Conservation (phyloP, 2,329 filamentous ascomycete species). For the Xylogone sp. region DNA sequence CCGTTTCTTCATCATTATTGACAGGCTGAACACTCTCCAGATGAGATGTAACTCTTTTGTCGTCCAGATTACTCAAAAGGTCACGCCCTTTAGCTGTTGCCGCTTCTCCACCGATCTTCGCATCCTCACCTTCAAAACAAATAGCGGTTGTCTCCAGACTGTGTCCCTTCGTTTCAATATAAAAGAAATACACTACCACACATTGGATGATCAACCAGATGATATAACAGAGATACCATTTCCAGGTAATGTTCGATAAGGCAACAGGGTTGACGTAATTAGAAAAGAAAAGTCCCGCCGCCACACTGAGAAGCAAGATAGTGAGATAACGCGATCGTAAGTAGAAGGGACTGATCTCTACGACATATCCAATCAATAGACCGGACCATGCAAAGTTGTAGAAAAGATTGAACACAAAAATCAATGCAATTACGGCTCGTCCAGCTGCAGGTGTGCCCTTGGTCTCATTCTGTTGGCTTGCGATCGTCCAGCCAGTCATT, state of each 20-base stretch:
- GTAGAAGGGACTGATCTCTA: conserved; percentile 29
- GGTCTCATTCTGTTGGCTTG: conserved; percentile 13
- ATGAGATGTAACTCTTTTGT: not conserved
- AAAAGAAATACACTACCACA: conserved; percentile 25
- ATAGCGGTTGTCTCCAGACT: conserved; percentile 26
- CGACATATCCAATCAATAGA: conserved; percentile 10
- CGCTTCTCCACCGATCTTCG: not conserved
- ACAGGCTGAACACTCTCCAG: not conserved
- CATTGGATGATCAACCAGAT: not conserved
- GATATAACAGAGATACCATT: not conserved
- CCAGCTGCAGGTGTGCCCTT: conserved; percentile 17
- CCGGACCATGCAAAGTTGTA: conserved; percentile 23
- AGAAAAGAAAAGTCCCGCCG: conserved; percentile 28
- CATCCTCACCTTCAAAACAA: not conserved
- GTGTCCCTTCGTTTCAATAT: conserved; percentile 27
- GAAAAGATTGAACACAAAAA: conserved; percentile 30
- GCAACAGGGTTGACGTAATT: conserved; percentile 45
- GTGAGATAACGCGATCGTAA: conserved; percentile 33
- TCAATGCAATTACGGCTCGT: conserved; percentile 30
- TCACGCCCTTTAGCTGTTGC: not conserved
- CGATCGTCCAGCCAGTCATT: conserved; percentile 23
- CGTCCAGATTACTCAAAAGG: not conserved
- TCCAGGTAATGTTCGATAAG: conserved; percentile 16
- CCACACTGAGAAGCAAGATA: conserved; percentile 22
- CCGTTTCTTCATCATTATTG: not conserved